Conservation (phyloP, 2,329 filamentous ascomycete species). For the Talaromyces marneffei region DNA sequence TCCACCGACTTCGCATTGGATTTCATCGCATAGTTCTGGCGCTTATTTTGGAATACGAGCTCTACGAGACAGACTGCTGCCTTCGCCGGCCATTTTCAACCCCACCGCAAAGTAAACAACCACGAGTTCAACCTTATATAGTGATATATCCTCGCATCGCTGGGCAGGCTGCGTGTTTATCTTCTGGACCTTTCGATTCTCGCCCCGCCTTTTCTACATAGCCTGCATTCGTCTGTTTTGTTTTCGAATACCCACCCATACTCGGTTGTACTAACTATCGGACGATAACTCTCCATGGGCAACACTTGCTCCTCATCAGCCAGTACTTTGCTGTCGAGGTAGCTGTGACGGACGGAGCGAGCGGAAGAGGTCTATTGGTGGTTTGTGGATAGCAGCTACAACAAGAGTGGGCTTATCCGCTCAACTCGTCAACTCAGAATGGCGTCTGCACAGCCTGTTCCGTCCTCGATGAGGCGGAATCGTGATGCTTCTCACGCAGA, state of each 20-base stretch:
- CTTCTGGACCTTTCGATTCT: neutral
- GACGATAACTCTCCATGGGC: constrained; percentile 26
- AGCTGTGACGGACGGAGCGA: constrained; percentile 29
- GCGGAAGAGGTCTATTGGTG: constrained; percentile 16
- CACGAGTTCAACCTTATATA: constrained; percentile 4
- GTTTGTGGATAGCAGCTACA: constrained; percentile 28
- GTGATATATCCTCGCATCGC: neutral
- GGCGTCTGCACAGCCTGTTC: constrained; percentile 33
- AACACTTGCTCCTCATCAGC: constrained; percentile 21
- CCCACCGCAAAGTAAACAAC: neutral
- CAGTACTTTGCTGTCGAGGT: constrained; percentile 29
- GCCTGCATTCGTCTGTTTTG: neutral
- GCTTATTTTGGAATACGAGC: neutral
- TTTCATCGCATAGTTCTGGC: neutral
- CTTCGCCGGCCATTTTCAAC: neutral
- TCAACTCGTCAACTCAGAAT: constrained; percentile 25
- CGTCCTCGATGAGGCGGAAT: constrained; percentile 31
- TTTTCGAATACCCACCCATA: neutral
- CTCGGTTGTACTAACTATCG: neutral
- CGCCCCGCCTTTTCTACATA: neutral
- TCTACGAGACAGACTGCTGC: neutral
- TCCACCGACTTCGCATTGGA: neutral
- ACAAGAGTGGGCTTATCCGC: neutral
- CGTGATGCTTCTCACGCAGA: constrained; percentile 29
- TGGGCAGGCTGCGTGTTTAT: neutral